A percentile compares a stretch with the other conserved stretches of the same genome.
These are phyloP conservation scores for Penicillium verhagenii DNA, from an alignment of 495 filamentous ascomycete species.

Conservation along the genomic window DNA sequence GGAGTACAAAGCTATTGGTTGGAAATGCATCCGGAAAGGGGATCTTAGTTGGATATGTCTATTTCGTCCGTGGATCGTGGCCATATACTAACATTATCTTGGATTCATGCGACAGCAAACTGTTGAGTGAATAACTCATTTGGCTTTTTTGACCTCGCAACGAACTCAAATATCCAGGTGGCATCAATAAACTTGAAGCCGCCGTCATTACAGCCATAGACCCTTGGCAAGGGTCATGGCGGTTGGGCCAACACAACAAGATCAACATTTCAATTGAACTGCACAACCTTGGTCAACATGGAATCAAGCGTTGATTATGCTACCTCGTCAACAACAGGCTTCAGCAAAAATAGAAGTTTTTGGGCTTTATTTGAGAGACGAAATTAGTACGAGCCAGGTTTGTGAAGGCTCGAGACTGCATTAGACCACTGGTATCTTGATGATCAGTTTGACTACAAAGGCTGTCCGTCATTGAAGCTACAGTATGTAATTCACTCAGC, in stretches of 20 bases:
- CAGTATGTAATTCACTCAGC: too few relatives aligned
- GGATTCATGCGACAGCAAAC: background rate
- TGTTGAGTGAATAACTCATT: background rate
- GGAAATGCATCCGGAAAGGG: background rate
- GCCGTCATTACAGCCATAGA: background rate
- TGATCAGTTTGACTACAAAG: background rate
- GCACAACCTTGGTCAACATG: background rate
- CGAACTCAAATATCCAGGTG: background rate
- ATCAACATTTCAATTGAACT: background rate
- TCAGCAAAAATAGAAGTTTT: background rate
- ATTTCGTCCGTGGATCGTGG: background rate
- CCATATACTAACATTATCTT: background rate
- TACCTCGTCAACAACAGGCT: background rate
- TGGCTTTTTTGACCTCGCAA: background rate
- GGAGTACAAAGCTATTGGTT: too few relatives aligned
- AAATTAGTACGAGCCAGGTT: background rate
- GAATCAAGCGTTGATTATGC: background rate
- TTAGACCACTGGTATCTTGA: too few relatives aligned
- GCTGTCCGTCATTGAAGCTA: background rate
- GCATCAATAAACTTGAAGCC: background rate
- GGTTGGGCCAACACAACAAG: background rate
- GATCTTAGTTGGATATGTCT: background rate
- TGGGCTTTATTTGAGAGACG: background rate
- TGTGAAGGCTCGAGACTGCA: background rate
- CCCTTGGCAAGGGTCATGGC: background rate